These are phyloP conservation scores for Trichophyton mentagrophytes DNA, from an alignment of 2,329 filamentous ascomycete genomes.

Conservation along the genomic window DNA sequence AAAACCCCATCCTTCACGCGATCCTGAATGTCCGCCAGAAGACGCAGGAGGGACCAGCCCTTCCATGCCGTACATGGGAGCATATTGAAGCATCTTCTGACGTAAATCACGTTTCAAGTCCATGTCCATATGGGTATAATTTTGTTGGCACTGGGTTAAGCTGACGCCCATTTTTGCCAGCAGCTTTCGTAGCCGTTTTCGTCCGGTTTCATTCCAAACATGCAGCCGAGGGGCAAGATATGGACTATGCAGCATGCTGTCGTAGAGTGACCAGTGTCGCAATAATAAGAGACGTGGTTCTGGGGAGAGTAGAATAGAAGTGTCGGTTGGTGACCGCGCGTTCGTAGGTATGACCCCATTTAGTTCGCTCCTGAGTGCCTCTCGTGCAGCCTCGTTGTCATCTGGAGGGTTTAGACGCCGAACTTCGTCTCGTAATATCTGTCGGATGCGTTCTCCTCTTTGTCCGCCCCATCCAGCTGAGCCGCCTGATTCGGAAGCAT, in stretches of 20 bases:
- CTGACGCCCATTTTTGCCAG: slow-evolving; percentile 97
- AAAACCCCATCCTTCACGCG: slow-evolving; percentile 90
- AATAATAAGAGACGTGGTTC: slow-evolving; percentile 89
- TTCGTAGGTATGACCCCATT: slow-evolving; percentile 80
- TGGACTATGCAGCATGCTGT: slow-evolving; percentile 95
- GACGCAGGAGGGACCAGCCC: slow-evolving; percentile 75
- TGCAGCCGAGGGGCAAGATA: slow-evolving; percentile 85
- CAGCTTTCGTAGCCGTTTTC: slow-evolving; percentile 82
- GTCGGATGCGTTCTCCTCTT: slow-evolving; percentile 69
- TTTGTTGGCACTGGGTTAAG: slow-evolving; percentile 84
- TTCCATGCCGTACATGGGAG: slow-evolving; percentile 83
- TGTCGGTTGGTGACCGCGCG: slow-evolving; percentile 78
- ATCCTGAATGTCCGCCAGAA: slow-evolving; percentile 55
- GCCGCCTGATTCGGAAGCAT: slow-evolving; percentile 41
- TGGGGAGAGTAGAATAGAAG: slow-evolving; percentile 78
- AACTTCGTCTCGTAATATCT: slow-evolving; percentile 83
- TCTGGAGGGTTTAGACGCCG: slow-evolving; percentile 77
- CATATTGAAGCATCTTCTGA: slow-evolving; percentile 77
- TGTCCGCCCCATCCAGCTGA: slow-evolving; percentile 66
- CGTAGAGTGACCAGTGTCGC: slow-evolving; percentile 92
- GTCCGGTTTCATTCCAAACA: slow-evolving; percentile 83
- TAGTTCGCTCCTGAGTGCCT: slow-evolving; percentile 51
- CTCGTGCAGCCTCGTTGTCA: slow-evolving; percentile 43
- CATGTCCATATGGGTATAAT: slow-evolving; percentile 98
- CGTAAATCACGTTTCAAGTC: slow-evolving; percentile 80